These are phyloP conservation scores for Fusarium staphyleae DNA, from an alignment of 2,329 filamentous ascomycete genomes.

Conservation along the genomic window DNA sequence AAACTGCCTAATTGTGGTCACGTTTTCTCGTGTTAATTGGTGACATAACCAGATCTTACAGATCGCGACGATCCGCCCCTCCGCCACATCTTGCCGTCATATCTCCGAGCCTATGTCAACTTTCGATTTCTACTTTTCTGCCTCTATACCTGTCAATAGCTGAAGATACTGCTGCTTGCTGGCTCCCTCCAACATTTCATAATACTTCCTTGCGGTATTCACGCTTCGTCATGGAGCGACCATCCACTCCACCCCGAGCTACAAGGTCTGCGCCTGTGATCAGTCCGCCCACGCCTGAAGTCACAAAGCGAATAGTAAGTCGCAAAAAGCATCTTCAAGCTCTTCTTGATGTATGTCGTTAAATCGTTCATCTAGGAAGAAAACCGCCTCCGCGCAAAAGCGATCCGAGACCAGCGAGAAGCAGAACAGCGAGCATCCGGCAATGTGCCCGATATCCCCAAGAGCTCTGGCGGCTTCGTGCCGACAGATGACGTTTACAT, in stretches of 20 bases:
- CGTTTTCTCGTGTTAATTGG: conserved; percentile 45
- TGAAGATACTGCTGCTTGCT: background rate
- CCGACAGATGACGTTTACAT: conserved; percentile 69
- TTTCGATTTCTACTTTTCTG: background rate
- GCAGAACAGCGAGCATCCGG: conserved; percentile 62
- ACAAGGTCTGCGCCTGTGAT: conserved; percentile 43
- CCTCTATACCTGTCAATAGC: background rate
- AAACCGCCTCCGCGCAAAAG: conserved; percentile 87
- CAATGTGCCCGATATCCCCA: conserved; percentile 50
- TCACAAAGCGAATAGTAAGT: conserved; percentile 62
- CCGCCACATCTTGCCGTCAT: conserved; percentile 34
- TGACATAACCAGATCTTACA: conserved; percentile 35
- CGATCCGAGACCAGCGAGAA: conserved; percentile 76
- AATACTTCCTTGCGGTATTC: background rate
- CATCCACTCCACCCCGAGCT: conserved; percentile 54
- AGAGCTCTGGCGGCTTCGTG: conserved; percentile 73
- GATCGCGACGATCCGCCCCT: conserved; percentile 41
- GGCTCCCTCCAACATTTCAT: background rate
- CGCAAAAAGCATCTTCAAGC: rapidly evolving
- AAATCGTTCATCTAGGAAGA: conserved; percentile 68
- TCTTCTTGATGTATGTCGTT: background rate
- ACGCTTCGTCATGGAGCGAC: conserved; percentile 52
- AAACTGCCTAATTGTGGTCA: conserved; percentile 27
- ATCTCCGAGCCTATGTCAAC: background rate
- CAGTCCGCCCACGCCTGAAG: conserved; percentile 62